Base-by-base conservation (phyloP, 148 eudicot genomes). In the Camellia japonica region DNA sequence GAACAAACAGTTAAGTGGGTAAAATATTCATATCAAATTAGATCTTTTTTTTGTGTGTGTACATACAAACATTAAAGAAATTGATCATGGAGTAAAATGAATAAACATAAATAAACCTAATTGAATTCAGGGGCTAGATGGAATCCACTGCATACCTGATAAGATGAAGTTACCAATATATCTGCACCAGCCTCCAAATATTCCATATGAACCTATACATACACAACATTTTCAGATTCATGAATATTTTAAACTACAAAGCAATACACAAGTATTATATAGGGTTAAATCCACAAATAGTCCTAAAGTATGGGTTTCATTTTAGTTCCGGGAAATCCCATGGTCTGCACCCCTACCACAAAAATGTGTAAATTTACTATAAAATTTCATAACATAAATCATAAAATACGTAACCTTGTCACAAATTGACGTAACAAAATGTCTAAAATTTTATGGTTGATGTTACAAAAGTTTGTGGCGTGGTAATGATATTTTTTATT, bases 161-260 rank as follows among this genome's bases (percentile, higher is more conserved):
- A 94, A 56, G 95, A 94, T 12, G 97, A 90, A 75, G 95, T 89
- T 10, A 94, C 89, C 74, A 94, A 78, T 81, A 94, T 82, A 71
- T 94, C 90, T 13, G 98, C 92, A 72, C 97, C 98, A 72, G 98
- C 98, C 80, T 94, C 98, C 87, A 94, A 61, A 81, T 91, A 94
- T 80, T 91, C 98, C 93, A 87, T 47, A 85, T 94, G 98, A 82
- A 94, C 98, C 98, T 94, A 70, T 47, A 59, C 54, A 67, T 16
- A 82, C 1, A 23, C 6, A 66, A 56, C 44, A 73, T 44, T 0
- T 43, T 61, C 38, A 68, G 14, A 78, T 62, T 44, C 20, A 78
- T 30, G 7, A 78, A 59, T 9, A 13, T 51, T 81, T 41, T 7
- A 75, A 68, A 62, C 52, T 61, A 46, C 69, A 76, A 15, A 47